Conservation (phyloP, 177 flowering plant species). For the Vitis hybrid region DNA sequence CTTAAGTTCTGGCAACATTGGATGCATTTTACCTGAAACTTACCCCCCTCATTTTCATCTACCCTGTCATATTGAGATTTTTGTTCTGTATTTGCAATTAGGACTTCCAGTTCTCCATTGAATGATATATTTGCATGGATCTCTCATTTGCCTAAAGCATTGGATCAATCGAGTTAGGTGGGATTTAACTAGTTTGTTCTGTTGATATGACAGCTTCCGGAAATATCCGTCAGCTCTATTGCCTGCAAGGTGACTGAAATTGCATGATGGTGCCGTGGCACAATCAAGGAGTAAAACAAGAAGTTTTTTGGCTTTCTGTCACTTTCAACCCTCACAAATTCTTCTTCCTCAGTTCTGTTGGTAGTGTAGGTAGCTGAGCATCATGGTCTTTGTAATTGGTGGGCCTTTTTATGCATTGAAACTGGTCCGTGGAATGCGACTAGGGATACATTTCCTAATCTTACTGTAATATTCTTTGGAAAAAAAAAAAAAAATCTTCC, state of each 20-base stretch:
- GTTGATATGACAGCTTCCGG: slow-evolving; percentile 70
- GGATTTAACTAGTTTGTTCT: slow-evolving; percentile 7
- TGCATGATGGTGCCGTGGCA: not conserved
- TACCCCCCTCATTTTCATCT: too few species aligned
- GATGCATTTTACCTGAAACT: too few species aligned
- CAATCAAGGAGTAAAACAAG: slow-evolving; percentile 19
- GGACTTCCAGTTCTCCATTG: too few species aligned
- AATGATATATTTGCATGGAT: too few species aligned
- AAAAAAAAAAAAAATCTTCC: too few species aligned
- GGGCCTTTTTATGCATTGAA: slow-evolving; percentile 17
- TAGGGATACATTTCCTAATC: slow-evolving; percentile 8
- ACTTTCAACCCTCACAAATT: slow-evolving; percentile 3
- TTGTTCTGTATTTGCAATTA: too few species aligned
- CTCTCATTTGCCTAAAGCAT: too few species aligned
- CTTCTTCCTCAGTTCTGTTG: slow-evolving; percentile 1
- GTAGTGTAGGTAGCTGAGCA: slow-evolving; percentile 14
- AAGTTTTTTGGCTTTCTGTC: slow-evolving; percentile 17
- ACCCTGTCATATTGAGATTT: too few species aligned
- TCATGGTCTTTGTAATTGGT: slow-evolving; percentile 11
- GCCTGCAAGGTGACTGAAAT: slow-evolving; percentile 76
- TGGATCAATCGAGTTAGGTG: not conserved
- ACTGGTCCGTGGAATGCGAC: slow-evolving; percentile 22
- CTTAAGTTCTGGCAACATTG: too few species aligned
- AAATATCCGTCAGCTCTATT: slow-evolving; percentile 92
- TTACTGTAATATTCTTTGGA: slow-evolving; percentile 6